A percentile compares a stretch with the other conserved stretches of the same genome.
Conservation (phyloP, 1,284 basidiomycete genomes). For the Xerocomus nothofagi region DNA sequence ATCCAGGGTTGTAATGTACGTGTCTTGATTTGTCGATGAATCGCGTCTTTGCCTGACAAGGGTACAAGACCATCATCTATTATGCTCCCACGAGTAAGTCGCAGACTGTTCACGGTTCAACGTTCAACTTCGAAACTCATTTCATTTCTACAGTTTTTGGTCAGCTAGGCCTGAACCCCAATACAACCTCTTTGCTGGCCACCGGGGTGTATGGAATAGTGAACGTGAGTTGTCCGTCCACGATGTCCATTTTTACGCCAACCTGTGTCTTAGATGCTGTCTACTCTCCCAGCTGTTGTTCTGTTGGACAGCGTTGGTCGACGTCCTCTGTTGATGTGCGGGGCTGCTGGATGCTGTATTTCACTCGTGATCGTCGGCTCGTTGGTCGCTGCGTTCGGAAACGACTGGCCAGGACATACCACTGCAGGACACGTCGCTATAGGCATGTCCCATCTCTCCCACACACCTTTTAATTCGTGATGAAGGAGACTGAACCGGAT, state of each 20-base stretch:
- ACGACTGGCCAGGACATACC: slow-evolving; percentile 29
- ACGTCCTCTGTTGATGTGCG: slow-evolving; percentile 35
- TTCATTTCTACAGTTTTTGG: slow-evolving; percentile 28
- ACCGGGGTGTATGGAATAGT: slow-evolving; percentile 36
- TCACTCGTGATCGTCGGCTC: slow-evolving; percentile 33
- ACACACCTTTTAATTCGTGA: too few species aligned
- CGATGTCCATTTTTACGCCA: neutral
- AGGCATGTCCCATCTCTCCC: slow-evolving; percentile 14
- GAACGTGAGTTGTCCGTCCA: slow-evolving; percentile 23
- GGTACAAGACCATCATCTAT: slow-evolving; percentile 33
- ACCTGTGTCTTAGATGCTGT: slow-evolving; percentile 19
- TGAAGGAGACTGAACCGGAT: neutral
- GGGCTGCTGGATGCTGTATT: slow-evolving; percentile 32
- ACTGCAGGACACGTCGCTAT: slow-evolving; percentile 33
- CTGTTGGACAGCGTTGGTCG: slow-evolving; percentile 34
- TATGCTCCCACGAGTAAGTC: slow-evolving; percentile 36
- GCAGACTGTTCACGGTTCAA: neutral
- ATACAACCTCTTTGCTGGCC: slow-evolving; percentile 34
- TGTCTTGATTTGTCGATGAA: neutral
- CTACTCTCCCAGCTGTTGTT: slow-evolving; percentile 33
- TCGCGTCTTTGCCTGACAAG: slow-evolving; percentile 11
- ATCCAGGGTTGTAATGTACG: slow-evolving; percentile 33
- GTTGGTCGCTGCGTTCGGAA: slow-evolving; percentile 30
- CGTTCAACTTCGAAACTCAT: neutral
- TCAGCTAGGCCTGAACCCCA: slow-evolving; percentile 34